phyloP scores from a whole-genome alignment of 495 filamentous ascomycete species.

The Penicillium verhagenii region DNA sequence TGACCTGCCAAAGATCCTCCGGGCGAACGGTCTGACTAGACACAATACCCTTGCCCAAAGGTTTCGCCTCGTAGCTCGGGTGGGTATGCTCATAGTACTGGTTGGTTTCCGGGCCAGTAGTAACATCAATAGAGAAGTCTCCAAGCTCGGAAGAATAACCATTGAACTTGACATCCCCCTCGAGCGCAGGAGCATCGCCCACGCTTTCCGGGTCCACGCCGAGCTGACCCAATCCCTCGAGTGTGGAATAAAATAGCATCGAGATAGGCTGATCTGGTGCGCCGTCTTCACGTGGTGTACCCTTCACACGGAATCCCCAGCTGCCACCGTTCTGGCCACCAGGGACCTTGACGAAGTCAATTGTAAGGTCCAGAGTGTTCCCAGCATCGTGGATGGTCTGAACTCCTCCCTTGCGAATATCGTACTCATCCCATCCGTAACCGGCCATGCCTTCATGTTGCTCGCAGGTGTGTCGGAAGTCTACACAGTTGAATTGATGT shows the following conservation, averaged over 20 bases:
- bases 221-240: slow-evolving; percentile 74
- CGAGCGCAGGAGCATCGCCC: slow-evolving; percentile 56
- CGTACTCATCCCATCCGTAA: slow-evolving; percentile 97
- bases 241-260: slow-evolving; percentile 73
- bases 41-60: slow-evolving; percentile 72
- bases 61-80: slow-evolving; percentile 66
- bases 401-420: slow-evolving; percentile 78
- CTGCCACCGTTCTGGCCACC: slow-evolving; percentile 84
- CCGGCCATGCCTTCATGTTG: slow-evolving; percentile 92
- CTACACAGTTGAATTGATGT: slow-evolving; percentile 41
- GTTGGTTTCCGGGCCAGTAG: slow-evolving; percentile 62
- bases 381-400: slow-evolving; percentile 87
- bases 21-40: slow-evolving; percentile 65
- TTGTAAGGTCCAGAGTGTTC: slow-evolving; percentile 86
- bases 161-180: slow-evolving; percentile 70
- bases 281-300: slow-evolving; percentile 69
- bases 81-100: slow-evolving; percentile 61
- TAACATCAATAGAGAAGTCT: slow-evolving; percentile 80
- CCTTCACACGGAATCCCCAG: slow-evolving; percentile 89
- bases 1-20: slow-evolving; percentile 81
- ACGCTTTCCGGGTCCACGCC: slow-evolving; percentile 52
- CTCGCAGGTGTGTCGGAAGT: slow-evolving; percentile 91
- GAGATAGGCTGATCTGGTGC: slow-evolving; percentile 66
- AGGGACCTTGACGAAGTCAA: slow-evolving; percentile 89
- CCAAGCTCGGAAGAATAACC: slow-evolving; percentile 75